Evolutionary conservation across 192 early-diverging fungal genomes (phyloP), one percentile per base, ranked within the genome.

Genomic region (Cladochytrium replicatum): DNA sequence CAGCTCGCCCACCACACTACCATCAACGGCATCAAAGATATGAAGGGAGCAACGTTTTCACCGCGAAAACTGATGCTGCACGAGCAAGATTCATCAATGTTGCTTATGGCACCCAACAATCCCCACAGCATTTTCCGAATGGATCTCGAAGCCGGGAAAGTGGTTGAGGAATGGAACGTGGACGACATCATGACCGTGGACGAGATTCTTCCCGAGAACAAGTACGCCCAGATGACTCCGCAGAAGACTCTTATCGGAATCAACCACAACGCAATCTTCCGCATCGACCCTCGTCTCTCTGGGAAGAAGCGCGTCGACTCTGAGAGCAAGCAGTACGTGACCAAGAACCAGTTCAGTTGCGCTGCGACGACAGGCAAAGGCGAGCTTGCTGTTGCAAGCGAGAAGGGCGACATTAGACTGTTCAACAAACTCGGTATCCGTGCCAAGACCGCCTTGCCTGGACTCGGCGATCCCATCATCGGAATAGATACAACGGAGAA

Each of bases 111-210:
- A 48, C 66, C 74, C 37, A 58, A 68, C 49, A 79, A 89, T 32
- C 59, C 72, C 21, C 66, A 87, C 51, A 82, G 74, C 29, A 68
- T 92, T 41, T 92, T 80, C 74, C 77, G 74, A 48, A 89, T 97
- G 91, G 93, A 97, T 62, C 63, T 97, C 25, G 86, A 90, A 57
- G 68, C 69, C 56, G 93, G 89, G 29, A 84, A 90, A 66, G 80
- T 97, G 11, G 93, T 93, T 8, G 91, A 97, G 47, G 87, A 93
- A 65, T 97, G 88, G 87, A 79, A 82, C 27, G 73, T 91, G 32
- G 79, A 89, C 44, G 84, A 88, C 38, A 55, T 82, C 32, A 60
- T 86, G n/a, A 71, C 73, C 4, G 76, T 80, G 2, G 65, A 71
- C 46, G 72, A 79, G 37, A 71, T 93, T 15, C 67, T 85, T 9